Conservation (phyloP, 306 rosid species). For the Vigna angularis region DNA sequence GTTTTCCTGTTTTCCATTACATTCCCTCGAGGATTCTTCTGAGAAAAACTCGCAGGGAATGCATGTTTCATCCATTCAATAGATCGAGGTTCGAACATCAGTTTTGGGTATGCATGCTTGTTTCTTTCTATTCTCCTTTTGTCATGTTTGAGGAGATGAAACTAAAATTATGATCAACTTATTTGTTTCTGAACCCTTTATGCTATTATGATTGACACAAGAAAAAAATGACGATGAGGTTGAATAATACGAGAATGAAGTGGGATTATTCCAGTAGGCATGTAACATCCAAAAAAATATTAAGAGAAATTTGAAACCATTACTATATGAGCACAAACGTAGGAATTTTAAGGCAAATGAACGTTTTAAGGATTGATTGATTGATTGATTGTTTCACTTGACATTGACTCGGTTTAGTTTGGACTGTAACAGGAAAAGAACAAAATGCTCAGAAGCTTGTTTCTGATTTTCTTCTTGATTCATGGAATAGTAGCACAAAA, state of each 20-base stretch:
- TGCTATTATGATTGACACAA: neutral
- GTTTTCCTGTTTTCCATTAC: constrained; percentile 35
- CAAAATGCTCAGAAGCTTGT: constrained; percentile 63
- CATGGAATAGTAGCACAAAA: constrained; percentile 57
- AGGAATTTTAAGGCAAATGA: constrained; percentile 25
- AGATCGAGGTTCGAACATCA: constrained; percentile 34
- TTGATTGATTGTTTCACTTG: constrained; percentile 20
- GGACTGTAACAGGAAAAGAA: constrained; percentile 52
- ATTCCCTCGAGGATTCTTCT: constrained; percentile 60
- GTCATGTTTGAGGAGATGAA: no score
- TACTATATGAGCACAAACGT: neutral
- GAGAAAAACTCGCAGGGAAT: constrained; percentile 55
- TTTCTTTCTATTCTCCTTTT: neutral
- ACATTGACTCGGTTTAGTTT: neutral
- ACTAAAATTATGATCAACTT: neutral
- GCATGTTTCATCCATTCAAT: constrained; percentile 35
- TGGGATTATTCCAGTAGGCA: neutral
- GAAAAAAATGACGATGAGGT: neutral
- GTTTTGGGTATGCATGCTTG: constrained; percentile 38
- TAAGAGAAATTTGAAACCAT: constrained; percentile 8
- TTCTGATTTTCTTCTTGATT: constrained; percentile 62
- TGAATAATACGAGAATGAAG: constrained; percentile 13
- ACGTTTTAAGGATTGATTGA: constrained; percentile 1
- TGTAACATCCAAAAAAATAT: neutral
- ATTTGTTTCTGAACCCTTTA: neutral